A percentile compares a stretch with the other conserved stretches of the same genome.
Evolutionary conservation across 2,329 filamentous ascomycete species (phyloP).

Genomic region (Clarireedia paspali): DNA sequence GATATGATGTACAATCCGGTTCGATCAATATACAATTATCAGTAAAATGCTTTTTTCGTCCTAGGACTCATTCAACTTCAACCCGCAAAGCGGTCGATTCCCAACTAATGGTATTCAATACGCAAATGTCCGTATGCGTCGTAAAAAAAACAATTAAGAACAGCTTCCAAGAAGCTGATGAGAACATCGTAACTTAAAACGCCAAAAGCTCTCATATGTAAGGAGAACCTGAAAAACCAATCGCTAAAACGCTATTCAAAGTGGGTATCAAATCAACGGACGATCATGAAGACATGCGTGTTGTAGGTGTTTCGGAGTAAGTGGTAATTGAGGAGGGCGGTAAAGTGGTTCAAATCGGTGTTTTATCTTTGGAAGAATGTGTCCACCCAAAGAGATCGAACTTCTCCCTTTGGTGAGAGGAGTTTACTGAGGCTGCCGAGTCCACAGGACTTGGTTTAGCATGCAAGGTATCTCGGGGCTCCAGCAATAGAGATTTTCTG

Average conservation of each 20-base stretch:
- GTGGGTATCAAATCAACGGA: slow-evolving; percentile 30
- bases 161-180: neutral
- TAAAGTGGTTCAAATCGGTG: slow-evolving; percentile 4
- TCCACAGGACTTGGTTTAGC: slow-evolving; percentile 25
- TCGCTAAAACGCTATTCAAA: slow-evolving; percentile 32
- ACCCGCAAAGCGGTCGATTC: neutral
- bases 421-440: slow-evolving; percentile 15
- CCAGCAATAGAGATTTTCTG: slow-evolving; percentile 57
- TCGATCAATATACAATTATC: slow-evolving; percentile 10
- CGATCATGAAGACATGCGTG: slow-evolving; percentile 15
- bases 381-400: slow-evolving; percentile 46
- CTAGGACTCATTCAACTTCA: neutral
- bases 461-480: slow-evolving; percentile 42
- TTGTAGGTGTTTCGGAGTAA: slow-evolving; percentile 3
- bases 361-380: slow-evolving; percentile 28
- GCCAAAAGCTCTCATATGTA: neutral
- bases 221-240: slow-evolving; percentile 16
- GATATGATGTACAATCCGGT: slow-evolving; percentile 7
- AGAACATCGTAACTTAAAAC: neutral
- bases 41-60: slow-evolving; percentile 5
- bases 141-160: neutral
- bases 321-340: neutral
- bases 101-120: neutral
- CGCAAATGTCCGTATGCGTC: neutral
- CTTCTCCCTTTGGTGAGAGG: slow-evolving; percentile 36